Evolutionary conservation across 1,139 yeast genomes (phyloP).

Genomic region (Spencermartinsiella ligniputridi): DNA sequence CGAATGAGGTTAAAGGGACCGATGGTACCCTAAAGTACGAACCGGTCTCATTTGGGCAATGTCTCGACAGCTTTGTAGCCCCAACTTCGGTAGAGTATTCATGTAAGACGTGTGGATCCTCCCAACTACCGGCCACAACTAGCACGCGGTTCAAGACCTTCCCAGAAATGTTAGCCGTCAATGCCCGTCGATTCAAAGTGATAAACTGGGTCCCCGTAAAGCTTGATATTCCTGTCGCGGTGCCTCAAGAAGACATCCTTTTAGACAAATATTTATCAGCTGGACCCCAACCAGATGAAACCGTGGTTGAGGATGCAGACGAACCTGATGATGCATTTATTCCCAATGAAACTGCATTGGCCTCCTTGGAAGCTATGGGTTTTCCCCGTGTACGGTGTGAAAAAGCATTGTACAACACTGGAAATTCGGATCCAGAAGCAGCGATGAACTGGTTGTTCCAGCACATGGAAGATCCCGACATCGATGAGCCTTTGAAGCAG

Average conservation of each 20-base stretch:
- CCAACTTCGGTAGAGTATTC: slow-evolving; percentile 58
- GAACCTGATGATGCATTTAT: slow-evolving; percentile 35
- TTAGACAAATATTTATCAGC: slow-evolving; percentile 36
- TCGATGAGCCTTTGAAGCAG: slow-evolving; percentile 51
- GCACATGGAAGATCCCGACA: slow-evolving; percentile 80
- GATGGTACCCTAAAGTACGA: slow-evolving; percentile 44
- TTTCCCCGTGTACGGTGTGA: slow-evolving; percentile 64
- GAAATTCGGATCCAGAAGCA: slow-evolving; percentile 61
- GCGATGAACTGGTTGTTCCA: slow-evolving; percentile 91
- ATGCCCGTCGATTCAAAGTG: slow-evolving; percentile 74
- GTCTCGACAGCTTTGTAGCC: slow-evolving; percentile 45
- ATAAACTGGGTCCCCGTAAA: slow-evolving; percentile 91
- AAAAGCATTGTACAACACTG: slow-evolving; percentile 69
- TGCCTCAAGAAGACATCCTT: slow-evolving; percentile 46
- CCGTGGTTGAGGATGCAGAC: slow-evolving; percentile 37
- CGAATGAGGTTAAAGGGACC: slow-evolving; percentile 38
- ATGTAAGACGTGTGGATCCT: slow-evolving; percentile 55
- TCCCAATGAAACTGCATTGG: slow-evolving; percentile 55
- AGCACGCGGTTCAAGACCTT: slow-evolving; percentile 52
- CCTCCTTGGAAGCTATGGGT: slow-evolving; percentile 74
- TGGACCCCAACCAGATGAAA: slow-evolving; percentile 43
- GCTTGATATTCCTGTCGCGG: slow-evolving; percentile 63
- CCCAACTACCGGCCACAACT: slow-evolving; percentile 39
- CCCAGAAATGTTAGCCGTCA: slow-evolving; percentile 68
- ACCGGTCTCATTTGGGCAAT: slow-evolving; percentile 48